A percentile compares a stretch with the other conserved stretches of the same genome.
Conservation (phyloP, 495 filamentous ascomycete genomes). For the Parachaetomium inaequale region DNA sequence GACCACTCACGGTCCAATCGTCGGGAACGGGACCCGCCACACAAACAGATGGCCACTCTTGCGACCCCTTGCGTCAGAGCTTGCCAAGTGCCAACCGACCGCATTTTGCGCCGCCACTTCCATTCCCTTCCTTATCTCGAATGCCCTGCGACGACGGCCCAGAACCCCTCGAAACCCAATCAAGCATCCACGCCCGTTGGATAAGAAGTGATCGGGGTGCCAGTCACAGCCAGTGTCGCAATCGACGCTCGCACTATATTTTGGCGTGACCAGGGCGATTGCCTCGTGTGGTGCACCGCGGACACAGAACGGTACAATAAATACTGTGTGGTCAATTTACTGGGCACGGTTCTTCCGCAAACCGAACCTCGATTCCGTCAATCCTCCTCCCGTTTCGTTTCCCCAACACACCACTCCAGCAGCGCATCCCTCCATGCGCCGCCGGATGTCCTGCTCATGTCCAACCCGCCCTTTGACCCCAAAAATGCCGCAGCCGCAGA, state of each 20-base stretch:
- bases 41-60: slow-evolving; percentile 21
- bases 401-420: slow-evolving; percentile 3
- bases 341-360: not conserved
- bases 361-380: not conserved
- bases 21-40: slow-evolving; percentile 11
- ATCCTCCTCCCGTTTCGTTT: not conserved
- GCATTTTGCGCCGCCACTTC: slow-evolving; percentile 4
- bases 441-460: slow-evolving; percentile 53
- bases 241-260: not conserved
- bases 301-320: too few species aligned
- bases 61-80: slow-evolving; percentile 22
- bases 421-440: slow-evolving; percentile 23
- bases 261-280: not conserved
- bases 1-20: slow-evolving; percentile 4
- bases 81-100: not conserved
- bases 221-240: not conserved
- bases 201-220: not conserved
- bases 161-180: not conserved
- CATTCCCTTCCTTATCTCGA: slow-evolving; percentile 10
- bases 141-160: not conserved
- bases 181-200: slow-evolving; percentile 1
- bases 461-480: slow-evolving; percentile 40
- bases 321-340: not conserved
- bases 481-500: slow-evolving; percentile 51
- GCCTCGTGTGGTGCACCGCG: not conserved